Evolutionary conservation across 225 moss, liverwort and hornwort genomes (phyloP), one percentile per base, ranked within the genome.

Genomic region (Bryum argenteum): DNA sequence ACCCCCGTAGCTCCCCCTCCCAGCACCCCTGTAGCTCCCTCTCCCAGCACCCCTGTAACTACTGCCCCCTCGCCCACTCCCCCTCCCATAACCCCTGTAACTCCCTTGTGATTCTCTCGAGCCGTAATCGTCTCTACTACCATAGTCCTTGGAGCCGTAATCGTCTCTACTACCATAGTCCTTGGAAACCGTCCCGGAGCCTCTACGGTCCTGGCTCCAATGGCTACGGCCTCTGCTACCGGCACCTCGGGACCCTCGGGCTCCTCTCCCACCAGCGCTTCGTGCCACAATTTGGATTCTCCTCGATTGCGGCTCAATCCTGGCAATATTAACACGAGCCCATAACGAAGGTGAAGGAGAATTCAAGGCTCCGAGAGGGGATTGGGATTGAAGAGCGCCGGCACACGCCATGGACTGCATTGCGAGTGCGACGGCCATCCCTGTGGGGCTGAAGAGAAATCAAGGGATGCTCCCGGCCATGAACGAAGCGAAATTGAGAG

Each of bases 371-470:
- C 33, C 33, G 33, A 33, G 28, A 18, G 40, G 24, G 1, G 16
- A 67, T 20, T 55, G 67, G 6, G 17, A 39, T 47, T 33, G 71
- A 13, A 67, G 47, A 48, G 55, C 2, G 6, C 66, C 65, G 19
- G 67, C 63, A 51, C 71, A 75, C 22, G 63, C 78, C 62, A 67
- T 62, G 68, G 72, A 77, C 38, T 59, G 69, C 77, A 77, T 77
- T 39, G 81, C 62, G 37, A 62, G 21, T 26, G 61, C 64, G 28
- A 24, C 1, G 59, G 55, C 70, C 69, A 24, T 22, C 63, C 19
- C 40, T 21, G 11, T 38, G 54, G 38, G 20, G 10, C n/a, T 51
- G 3, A 10, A 61, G 24, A 39, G 21, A 7, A 1, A 0, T 75
- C 59, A 72, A 37, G n/a, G 20, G 5, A 54, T 26, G 15, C 0